phyloP scores from a whole-genome alignment of 1,284 basidiomycete genomes.

The Retiboletus fuscus region DNA sequence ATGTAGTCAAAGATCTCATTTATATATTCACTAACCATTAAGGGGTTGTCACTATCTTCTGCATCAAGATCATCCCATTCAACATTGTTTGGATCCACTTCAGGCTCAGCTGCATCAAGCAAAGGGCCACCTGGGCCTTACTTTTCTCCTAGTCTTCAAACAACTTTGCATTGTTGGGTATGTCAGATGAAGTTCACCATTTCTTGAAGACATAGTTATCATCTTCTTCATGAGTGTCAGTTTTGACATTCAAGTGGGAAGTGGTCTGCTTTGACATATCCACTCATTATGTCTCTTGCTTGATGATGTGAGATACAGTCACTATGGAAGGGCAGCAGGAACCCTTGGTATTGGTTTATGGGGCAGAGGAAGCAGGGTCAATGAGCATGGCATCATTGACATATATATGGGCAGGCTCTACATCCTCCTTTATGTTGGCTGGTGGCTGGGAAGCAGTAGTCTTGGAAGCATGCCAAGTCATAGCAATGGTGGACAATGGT shows the following conservation, averaged over 20 bases:
- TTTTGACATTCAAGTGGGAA: slow-evolving; percentile 42
- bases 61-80: slow-evolving; percentile 37
- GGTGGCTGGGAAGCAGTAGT: slow-evolving; percentile 32
- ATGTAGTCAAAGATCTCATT: slow-evolving; percentile 95
- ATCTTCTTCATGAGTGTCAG: slow-evolving; percentile 57
- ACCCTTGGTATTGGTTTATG: slow-evolving; percentile 10
- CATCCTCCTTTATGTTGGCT: slow-evolving; percentile 54
- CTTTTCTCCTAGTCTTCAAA: slow-evolving; percentile 44
- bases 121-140: slow-evolving; percentile 38
- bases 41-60: slow-evolving; percentile 84
- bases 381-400: slow-evolving; percentile 71
- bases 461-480: slow-evolving; percentile 47
- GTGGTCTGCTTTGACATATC: slow-evolving; percentile 43
- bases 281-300: slow-evolving; percentile 42
- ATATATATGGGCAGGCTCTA: slow-evolving; percentile 30
- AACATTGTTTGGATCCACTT: slow-evolving; percentile 62
- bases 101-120: slow-evolving; percentile 56
- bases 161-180: slow-evolving; percentile 62
- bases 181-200: slow-evolving; percentile 78
- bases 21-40: slow-evolving; percentile 98
- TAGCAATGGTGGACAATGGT: slow-evolving; percentile 54
- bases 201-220: slow-evolving; percentile 73
- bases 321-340: slow-evolving; percentile 25
- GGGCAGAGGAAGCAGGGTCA: slow-evolving; percentile 51
- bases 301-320: slow-evolving; percentile 35